Base-by-base conservation (phyloP, 1,284 basidiomycete genomes). In the Retiboletus fuscus region DNA sequence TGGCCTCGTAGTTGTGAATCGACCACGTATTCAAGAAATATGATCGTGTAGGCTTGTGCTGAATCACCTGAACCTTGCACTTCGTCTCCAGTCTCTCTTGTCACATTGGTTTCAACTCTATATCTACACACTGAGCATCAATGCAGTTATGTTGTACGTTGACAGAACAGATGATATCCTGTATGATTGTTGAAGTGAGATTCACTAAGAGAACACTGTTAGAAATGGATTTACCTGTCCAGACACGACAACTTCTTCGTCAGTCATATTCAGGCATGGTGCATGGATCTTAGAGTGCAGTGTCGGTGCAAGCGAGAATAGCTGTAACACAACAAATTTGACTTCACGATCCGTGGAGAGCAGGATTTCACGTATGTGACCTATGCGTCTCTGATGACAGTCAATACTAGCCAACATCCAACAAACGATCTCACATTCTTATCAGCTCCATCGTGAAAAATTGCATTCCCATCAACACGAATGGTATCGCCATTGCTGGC, bases 21-120 rank as follows among this genome's bases (percentile, higher is more conserved):
- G 49, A 51, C 49, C 49, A 51, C 49, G 49, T 51, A 51, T 51
- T 51, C 49, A 51, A 13, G 49, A 51, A 51, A 51, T 51, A 51
- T n/a, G 49, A 51, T 51, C 11, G 49, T 13, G 49, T 51, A 13
- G n/a, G 49, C n/a, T 51, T 51, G 49, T 51, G 49, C 49, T 51
- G 49, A 51, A 51, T 51, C 49, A 51, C 49, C 49, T 1, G 49
- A 51, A 26, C n/a, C 49, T 26, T 51, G 18, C n/a, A n/a, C n/a
- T 26, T 24, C 4, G 12, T 51, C 49, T 51, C 49, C 2, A 51
- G 49, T 26, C 49, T 51, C 26, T 51, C 49, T 26, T 51, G 49
- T 51, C n/a, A 13, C 49, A 51, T 51, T 10, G 22, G 49, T 51
- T 51, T 51, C n/a, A 13, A 51, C 49, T 26, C 24, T 15, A 26